phyloP scores from a whole-genome alignment of 169 alveolate species.

The Cryptosporidium ubiquitum region DNA sequence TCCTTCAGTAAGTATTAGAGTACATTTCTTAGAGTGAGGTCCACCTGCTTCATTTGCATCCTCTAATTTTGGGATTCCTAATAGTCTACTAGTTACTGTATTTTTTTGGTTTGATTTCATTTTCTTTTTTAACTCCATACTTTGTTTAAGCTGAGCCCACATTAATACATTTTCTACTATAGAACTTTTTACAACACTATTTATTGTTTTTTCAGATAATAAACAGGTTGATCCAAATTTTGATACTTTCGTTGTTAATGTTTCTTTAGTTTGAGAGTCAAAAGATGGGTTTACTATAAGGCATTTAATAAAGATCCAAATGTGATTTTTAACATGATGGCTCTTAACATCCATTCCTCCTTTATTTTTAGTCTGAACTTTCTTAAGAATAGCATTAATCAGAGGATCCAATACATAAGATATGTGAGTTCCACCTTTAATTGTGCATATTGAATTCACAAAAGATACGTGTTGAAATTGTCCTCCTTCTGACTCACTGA shows the following conservation, averaged over 20 bases:
- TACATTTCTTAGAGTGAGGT: constrained; percentile 92
- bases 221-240: constrained; percentile 91
- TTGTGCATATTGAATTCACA: constrained; percentile 97
- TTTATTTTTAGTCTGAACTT: constrained; percentile 94
- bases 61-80: constrained; percentile 98
- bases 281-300: constrained; percentile 98
- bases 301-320: constrained; percentile 97
- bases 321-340: constrained; percentile 92
- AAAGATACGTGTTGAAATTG: constrained; percentile 97
- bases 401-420: constrained; percentile 95
- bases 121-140: constrained; percentile 90
- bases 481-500: constrained; percentile 89
- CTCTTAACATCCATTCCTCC: constrained; percentile 93
- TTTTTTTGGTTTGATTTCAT: constrained; percentile 86
- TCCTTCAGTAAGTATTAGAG: constrained; percentile 99
- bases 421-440: constrained; percentile 99
- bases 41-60: constrained; percentile 99
- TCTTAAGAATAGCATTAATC: constrained; percentile 89
- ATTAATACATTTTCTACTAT: constrained; percentile 90
- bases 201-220: constrained; percentile 89
- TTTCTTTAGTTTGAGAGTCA: constrained; percentile 98
- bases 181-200: constrained; percentile 88
- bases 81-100: constrained; percentile 78
- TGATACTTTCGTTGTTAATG: constrained; percentile 92
- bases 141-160: constrained; percentile 94